These are phyloP conservation scores for Termitomyces sp. DNA, from an alignment of 768 basidiomycete species.

Conservation along the genomic window DNA sequence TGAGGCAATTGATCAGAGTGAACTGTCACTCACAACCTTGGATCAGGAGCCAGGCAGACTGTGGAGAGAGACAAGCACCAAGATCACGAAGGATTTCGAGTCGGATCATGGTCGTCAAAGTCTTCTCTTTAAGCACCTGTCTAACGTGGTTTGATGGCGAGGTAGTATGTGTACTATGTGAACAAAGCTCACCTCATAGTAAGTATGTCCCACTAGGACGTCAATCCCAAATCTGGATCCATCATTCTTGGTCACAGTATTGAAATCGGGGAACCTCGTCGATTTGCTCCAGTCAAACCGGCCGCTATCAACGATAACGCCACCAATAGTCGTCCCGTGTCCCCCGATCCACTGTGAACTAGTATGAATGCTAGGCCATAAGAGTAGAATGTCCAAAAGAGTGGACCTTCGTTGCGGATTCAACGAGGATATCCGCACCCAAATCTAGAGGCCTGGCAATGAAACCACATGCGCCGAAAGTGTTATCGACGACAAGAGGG, in stretches of 20 bases:
- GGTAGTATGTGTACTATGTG: neutral
- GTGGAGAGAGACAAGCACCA: constrained; percentile 48
- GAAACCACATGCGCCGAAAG: constrained; percentile 55
- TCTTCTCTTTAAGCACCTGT: constrained; percentile 11
- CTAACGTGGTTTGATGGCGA: neutral
- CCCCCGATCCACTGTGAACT: constrained; percentile 62
- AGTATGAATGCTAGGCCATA: constrained; percentile 28
- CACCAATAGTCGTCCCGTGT: constrained; percentile 61
- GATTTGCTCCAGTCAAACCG: constrained; percentile 52
- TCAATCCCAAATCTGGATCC: neutral
- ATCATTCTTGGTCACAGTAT: constrained; percentile 3
- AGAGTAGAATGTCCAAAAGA: neutral
- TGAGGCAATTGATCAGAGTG: neutral
- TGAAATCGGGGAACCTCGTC: constrained; percentile 32
- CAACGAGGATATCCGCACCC: constrained; percentile 31
- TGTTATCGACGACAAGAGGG: constrained; percentile 63
- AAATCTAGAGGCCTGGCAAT: constrained; percentile 18
- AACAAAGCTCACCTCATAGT: constrained; percentile 5
- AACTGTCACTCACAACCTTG: constrained; percentile 28
- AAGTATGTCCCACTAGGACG: constrained; percentile 7
- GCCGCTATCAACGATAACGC: constrained; percentile 56
- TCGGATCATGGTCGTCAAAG: constrained; percentile 21
- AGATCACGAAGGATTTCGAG: constrained; percentile 53
- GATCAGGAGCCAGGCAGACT: constrained; percentile 51
- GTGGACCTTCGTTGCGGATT: constrained; percentile 8